A percentile compares a stretch with the other conserved stretches of the same genome.
Evolutionary conservation across 345 rosid genomes (phyloP).

Genomic region (Acer yangbiense): DNA sequence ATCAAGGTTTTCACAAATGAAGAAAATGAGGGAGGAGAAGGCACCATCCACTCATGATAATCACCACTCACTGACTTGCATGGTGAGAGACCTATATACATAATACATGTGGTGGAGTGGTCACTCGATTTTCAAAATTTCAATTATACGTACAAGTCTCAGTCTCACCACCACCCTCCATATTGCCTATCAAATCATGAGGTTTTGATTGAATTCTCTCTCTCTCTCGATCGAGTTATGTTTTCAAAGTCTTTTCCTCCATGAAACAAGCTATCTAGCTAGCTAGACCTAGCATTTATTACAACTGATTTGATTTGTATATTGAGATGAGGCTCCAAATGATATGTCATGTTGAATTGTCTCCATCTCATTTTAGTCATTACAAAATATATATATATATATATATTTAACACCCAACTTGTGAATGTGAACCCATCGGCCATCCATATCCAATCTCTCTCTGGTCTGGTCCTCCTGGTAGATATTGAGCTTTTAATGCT

Average conservation of each 20-base stretch:
- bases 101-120: background rate
- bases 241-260: background rate
- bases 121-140: background rate
- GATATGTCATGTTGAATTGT: background rate
- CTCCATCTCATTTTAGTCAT: background rate
- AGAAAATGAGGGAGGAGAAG: constrained; percentile 10
- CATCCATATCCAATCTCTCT: background rate
- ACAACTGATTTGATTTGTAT: background rate
- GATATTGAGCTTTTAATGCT: constrained; percentile 12
- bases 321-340: background rate
- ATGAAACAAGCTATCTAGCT: background rate
- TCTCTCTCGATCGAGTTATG: background rate
- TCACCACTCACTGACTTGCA: background rate
- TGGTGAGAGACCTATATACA: no score
- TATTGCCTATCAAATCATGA: constrained; percentile 22
- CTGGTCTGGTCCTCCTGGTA: background rate
- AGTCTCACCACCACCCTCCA: background rate
- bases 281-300: constrained; percentile 13
- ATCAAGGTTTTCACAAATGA: background rate
- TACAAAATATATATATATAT: background rate
- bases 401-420: background rate
- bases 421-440: background rate
- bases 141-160: background rate
- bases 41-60: background rate
- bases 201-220: background rate